Evolutionary conservation across 192 early-diverging fungal genomes (phyloP).

Genomic region (Coemansia asiatica): DNA sequence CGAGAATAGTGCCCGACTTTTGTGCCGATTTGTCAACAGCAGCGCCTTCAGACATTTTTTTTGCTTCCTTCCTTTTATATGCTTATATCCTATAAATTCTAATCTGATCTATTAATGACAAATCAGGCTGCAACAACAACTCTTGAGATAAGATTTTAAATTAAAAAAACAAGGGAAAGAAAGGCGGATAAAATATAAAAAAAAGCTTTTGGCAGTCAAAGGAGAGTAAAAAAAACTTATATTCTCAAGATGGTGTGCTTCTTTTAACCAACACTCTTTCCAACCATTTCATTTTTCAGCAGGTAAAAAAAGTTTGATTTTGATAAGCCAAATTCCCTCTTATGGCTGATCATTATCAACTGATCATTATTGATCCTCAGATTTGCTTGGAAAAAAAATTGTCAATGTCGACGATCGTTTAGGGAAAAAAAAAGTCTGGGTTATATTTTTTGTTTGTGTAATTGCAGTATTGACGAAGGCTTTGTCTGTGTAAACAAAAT

Average conservation of each 20-base stretch:
- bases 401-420: slow-evolving; percentile 15
- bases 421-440: neutral
- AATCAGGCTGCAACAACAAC: neutral
- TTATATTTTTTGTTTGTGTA: neutral
- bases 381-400: neutral
- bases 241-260: neutral
- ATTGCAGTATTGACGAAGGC: too few relatives aligned
- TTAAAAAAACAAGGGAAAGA: neutral
- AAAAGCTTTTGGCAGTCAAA: neutral
- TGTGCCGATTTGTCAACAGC: slow-evolving; percentile 32
- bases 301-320: neutral
- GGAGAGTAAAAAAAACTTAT: too few relatives aligned
- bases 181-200: neutral
- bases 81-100: neutral
- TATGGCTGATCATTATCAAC: neutral
- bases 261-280: too few relatives aligned
- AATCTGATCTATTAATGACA: neutral
- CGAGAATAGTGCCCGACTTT: slow-evolving; percentile 40
- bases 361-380: neutral
- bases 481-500: neutral
- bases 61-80: neutral
- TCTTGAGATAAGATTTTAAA: neutral
- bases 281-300: neutral
- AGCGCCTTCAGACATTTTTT: slow-evolving; percentile 24
- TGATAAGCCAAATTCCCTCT: neutral